Conservation (phyloP, 176 grass and related monocot genomes). For the Otatea glauca region DNA sequence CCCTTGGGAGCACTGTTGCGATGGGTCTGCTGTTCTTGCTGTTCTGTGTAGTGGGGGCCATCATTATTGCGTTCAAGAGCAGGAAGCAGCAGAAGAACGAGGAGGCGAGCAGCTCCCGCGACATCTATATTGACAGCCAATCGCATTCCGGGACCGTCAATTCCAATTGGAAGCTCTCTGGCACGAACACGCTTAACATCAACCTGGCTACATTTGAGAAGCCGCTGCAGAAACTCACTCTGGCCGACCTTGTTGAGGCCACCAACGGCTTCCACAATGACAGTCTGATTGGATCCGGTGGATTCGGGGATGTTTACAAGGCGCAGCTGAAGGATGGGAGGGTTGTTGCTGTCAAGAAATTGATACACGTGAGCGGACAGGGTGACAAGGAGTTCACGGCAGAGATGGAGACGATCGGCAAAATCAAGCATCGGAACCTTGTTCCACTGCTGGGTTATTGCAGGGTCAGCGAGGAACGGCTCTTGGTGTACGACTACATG, state of each 20-base stretch:
- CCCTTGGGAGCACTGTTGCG: not conserved
- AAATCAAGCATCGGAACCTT: not conserved
- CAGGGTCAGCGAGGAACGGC: not conserved
- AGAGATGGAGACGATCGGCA: not conserved
- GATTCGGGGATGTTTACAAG: not conserved
- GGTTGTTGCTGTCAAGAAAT: not conserved
- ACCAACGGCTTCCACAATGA: not conserved
- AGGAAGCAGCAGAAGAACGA: not conserved
- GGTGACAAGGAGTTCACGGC: not conserved
- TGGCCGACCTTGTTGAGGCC: not conserved
- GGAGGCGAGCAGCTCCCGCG: not conserved
- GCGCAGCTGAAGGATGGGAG: not conserved
- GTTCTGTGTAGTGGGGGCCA: not conserved
- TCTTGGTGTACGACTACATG: not conserved
- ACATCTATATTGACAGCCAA: not conserved
- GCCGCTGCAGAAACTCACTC: not conserved
- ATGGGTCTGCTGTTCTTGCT: not conserved
- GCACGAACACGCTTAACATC: not conserved
- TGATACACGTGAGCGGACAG: not conserved
- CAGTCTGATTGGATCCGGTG: not conserved
- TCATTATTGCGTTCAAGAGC: not conserved
- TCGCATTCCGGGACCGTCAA: not conserved
- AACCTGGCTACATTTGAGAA: not conserved
- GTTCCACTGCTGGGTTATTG: not conserved
- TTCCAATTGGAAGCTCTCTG: not conserved